Evolutionary conservation across 139 green algal genomes (phyloP).

Genomic region (Zygnema circumcarinatum): DNA sequence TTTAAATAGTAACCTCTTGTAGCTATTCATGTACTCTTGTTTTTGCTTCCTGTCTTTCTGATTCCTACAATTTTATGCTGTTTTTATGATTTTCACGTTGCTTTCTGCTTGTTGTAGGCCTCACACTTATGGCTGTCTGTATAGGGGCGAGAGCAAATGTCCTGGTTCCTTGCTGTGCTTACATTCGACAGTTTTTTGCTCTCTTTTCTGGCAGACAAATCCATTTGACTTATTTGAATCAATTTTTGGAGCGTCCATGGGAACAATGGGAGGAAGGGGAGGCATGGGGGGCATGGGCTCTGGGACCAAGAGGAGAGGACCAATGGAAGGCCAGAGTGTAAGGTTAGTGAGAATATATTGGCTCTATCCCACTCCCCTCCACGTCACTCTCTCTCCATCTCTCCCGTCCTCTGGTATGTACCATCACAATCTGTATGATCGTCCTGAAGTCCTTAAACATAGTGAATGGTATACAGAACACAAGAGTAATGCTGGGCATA

Average conservation of each 20-base stretch:
- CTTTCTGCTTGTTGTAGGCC: too few species aligned
- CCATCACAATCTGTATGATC: too few species aligned
- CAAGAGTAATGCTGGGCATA: too few species aligned
- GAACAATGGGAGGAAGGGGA: conserved; percentile 56
- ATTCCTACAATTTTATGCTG: not conserved
- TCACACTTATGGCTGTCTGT: too few species aligned
- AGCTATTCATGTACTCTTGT: not conserved
- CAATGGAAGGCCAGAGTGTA: conserved; percentile 30
- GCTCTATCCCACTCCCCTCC: not conserved
- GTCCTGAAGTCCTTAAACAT: too few species aligned
- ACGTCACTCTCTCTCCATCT: too few species aligned
- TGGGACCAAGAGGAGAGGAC: conserved; percentile 19
- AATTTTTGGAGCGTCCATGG: conserved; percentile 86
- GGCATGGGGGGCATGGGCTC: conserved; percentile 40
- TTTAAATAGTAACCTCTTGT: not conserved
- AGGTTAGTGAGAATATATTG: conserved; percentile 40
- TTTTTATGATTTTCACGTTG: too few species aligned
- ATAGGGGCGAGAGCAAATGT: too few species aligned
- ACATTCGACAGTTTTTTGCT: too few species aligned
- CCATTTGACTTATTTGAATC: conserved; percentile 98
- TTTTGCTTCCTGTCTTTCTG: not conserved
- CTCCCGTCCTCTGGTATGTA: too few species aligned
- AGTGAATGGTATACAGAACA: too few species aligned
- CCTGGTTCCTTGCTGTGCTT: too few species aligned
- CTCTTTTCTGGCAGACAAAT: conserved; percentile 69